Evolutionary conservation across 2,329 filamentous ascomycete genomes (phyloP), one percentile per base, ranked within the genome.

Genomic region (Aspergillus persii): DNA sequence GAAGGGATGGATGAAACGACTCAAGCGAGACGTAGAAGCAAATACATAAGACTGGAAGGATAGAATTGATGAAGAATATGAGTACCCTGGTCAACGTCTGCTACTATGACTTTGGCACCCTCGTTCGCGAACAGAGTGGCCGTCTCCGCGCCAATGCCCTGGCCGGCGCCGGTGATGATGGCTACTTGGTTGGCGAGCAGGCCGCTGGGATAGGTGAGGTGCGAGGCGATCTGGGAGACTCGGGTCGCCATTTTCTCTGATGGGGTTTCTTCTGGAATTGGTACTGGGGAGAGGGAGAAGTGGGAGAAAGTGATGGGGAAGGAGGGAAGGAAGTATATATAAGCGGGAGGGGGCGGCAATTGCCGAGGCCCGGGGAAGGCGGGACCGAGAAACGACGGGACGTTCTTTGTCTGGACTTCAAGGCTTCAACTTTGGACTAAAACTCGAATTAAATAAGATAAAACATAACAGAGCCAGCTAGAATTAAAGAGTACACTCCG

Each of bases 91-190:
- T 96, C 92, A 61, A 96, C 91, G 77, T 96, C 92, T 27, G 90
- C 88, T 50, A 96, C 81, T 9, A 96, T 81, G 0, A 96, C 91
- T 72, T 89, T 92, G 15, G 92, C 91, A 27, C 92, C 92, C 76
- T 96, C 91, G 61, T 92, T 94, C 11, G 91, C 91, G 69, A 96
- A 96, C 3, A 96, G 78, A 8, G 87, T 83, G 7, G 92, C 92
- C 33, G 89, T 83, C 77, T 96, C 92, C 30, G 91, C 92, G 27
- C 92, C 92, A 73, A 96, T 96, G 60, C 92, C 92, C 74, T 96
- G 91, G 8, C 90, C 91, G 18, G 88, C 87, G 49, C 92, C 91
- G 2, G 92, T 96, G 73, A 96, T 89, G 74, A 96, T 96, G 69
- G 92, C 92, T 15, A 89, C 86, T 74, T 96, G 91, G 54, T 89